Base-by-base conservation (phyloP, 225 moss, liverwort and hornwort species). In the Marchantia polymorpha region DNA sequence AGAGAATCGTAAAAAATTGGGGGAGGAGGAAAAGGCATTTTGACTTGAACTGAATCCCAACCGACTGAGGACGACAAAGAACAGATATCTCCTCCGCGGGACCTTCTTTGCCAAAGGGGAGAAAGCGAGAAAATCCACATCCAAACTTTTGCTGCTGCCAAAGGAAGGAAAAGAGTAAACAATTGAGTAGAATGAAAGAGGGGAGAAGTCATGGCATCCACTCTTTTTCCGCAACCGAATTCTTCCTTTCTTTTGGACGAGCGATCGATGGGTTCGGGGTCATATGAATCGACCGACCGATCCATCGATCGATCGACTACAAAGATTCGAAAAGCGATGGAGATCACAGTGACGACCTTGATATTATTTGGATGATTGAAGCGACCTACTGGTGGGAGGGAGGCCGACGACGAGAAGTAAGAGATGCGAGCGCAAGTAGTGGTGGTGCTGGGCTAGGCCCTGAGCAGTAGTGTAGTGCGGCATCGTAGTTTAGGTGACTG, bases 331-430 rank as follows among this genome's bases (percentile, higher is more conserved):
- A 27, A 65, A 65, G 29, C 27, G n/a, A 39, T 65, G 10, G 27
- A 65, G 27, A 65, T 65, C 65, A 65, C 1, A 65, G 65, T 26
- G 27, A 65, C 65, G 65, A 65, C 65, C 29, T 65, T 29, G 65
- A 65, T 65, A 10, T 61, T 61, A 65, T 27, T 65, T 25, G 4
- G 65, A 29, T 65, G 25, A 10, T 65, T 27, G 65, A 65, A 61
- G 7, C 17, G 61, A 23, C 61, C 9, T 17, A 22, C 23, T 22
- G 8, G 22, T 61, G 23, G 19, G 60, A 60, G 65, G 29, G n/a
- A n/a, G n/a, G n/a, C n/a, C n/a, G n/a, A 12, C 27, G 29, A 65
- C 27, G 29, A 27, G 65, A 26, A 10, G 29, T 65, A 12, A 12
- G 39, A 39, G 39, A 39, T 39, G 39, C 39, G 39, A 39, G 39